A percentile compares a stretch with the other conserved stretches of the same genome.
Conservation (phyloP, 2,329 filamentous ascomycete genomes). For the Akanthomyces uredinophilus region DNA sequence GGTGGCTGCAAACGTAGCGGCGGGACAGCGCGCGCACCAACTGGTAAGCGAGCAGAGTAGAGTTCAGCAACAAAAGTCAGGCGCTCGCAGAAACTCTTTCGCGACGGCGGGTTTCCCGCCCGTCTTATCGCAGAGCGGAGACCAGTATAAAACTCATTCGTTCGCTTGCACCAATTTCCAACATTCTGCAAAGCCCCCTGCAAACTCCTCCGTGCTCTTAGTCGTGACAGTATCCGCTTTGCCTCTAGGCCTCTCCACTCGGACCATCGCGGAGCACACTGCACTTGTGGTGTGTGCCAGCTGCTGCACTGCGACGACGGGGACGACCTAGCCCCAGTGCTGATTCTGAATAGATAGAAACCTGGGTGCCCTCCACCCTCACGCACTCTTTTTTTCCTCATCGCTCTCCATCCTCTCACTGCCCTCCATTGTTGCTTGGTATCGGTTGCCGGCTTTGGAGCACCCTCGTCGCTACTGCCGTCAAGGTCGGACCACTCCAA, state of each 20-base stretch:
- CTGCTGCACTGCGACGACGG: conserved; percentile 6
- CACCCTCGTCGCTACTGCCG: conserved; percentile 11
- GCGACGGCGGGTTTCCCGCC: neutral
- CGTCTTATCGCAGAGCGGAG: conserved; percentile 8
- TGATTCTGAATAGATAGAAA: conserved; percentile 12
- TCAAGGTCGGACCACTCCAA: neutral
- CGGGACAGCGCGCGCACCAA: neutral
- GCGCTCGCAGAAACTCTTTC: neutral
- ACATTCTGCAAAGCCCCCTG: conserved; percentile 1
- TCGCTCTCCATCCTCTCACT: neutral
- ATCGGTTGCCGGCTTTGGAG: conserved; percentile 3
- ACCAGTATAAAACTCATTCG: neutral
- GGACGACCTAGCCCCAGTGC: conserved; percentile 2
- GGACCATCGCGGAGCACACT: conserved; percentile 15
- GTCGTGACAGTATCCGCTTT: conserved; percentile 15
- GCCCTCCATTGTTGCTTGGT: neutral
- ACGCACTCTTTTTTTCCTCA: neutral
- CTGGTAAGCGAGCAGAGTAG: neutral
- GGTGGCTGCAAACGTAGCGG: conserved; percentile 3
- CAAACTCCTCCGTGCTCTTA: conserved; percentile 5
- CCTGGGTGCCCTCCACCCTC: conserved; percentile 6
- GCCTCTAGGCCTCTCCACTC: conserved; percentile 13
- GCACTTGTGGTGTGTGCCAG: conserved; percentile 5
- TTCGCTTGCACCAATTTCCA: neutral
- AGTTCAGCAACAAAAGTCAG: neutral